These are phyloP conservation scores for Helianthus tuberosus DNA, from an alignment of 129 eudicot species.

Conservation along the genomic window DNA sequence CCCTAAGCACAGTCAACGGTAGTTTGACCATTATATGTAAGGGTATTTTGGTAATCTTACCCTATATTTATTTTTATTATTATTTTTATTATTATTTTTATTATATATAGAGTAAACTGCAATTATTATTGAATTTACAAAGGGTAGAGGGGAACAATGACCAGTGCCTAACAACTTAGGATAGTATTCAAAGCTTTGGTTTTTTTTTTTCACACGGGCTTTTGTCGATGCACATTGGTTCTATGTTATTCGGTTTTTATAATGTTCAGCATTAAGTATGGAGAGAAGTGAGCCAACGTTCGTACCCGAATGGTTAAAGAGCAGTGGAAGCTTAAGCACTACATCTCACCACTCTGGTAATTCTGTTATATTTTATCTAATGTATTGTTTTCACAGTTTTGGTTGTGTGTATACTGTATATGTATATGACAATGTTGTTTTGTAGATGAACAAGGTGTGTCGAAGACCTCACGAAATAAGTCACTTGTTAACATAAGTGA, in stretches of 20 bases:
- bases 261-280: conserved; percentile 73
- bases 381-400: neutral
- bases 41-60: no score
- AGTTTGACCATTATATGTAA: no score
- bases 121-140: conserved; percentile 22
- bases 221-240: conserved; percentile 27
- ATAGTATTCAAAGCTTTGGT: neutral
- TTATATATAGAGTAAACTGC: no score
- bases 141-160: conserved; percentile 13
- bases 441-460: conserved; percentile 59
- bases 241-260: conserved; percentile 32
- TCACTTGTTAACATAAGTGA: conserved; percentile 51
- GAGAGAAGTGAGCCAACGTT: conserved; percentile 93
- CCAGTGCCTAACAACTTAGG: conserved; percentile 19
- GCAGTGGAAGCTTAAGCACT: conserved; percentile 53
- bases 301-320: conserved; percentile 93
- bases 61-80: no score
- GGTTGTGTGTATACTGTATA: no score
- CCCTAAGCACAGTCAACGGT: no score
- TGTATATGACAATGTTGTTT: conserved; percentile 18
- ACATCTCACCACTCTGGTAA: conserved; percentile 59
- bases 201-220: no score
- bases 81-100: no score
- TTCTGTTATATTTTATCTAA: neutral
- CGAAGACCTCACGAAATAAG: conserved; percentile 54